phyloP scores from a whole-genome alignment of 2,329 filamentous ascomycete genomes.

The Bretziella fagacearum region DNA sequence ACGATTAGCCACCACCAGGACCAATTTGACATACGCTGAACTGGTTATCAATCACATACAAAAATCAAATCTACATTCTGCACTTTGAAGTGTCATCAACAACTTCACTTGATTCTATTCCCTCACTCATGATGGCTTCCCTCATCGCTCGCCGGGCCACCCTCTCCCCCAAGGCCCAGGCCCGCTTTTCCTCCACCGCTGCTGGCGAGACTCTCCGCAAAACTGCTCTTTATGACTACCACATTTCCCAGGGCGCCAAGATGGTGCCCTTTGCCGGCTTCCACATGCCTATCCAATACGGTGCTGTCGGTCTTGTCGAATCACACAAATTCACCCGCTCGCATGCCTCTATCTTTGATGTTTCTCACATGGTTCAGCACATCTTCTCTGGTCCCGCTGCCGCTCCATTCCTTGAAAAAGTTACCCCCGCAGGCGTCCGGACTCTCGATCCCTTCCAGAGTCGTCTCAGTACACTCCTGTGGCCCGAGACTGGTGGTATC shows the following conservation, averaged over 20 bases:
- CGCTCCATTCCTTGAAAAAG: conserved; percentile 59
- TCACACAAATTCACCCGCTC: conserved; percentile 82
- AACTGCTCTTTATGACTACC: conserved; percentile 65
- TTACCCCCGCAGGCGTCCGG: conserved; percentile 62
- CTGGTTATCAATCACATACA: no score
- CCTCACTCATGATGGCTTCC: conserved; percentile 10
- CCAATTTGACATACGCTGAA: no score
- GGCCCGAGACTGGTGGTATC: conserved; percentile 69
- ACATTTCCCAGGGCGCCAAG: conserved; percentile 64
- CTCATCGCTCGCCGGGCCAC: conserved; percentile 9
- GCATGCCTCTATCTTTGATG: conserved; percentile 85
- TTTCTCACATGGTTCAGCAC: conserved; percentile 93
- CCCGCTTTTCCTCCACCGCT: conserved; percentile 15
- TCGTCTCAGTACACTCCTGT: conserved; percentile 70
- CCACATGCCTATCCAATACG: conserved; percentile 84
- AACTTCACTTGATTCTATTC: no score
- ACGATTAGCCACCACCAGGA: background rate
- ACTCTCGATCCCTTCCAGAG: conserved; percentile 50
- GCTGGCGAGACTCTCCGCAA: conserved; percentile 29
- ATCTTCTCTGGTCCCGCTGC: conserved; percentile 67
- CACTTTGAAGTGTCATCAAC: background rate
- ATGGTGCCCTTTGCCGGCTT: conserved; percentile 95
- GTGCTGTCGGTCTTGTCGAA: conserved; percentile 55
- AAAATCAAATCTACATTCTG: background rate
- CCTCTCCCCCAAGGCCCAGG: conserved; percentile 5